Evolutionary conservation across 495 filamentous ascomycete species (phyloP), one percentile per base, ranked within the genome.

Genomic region (Podospora pseudopauciseta): DNA sequence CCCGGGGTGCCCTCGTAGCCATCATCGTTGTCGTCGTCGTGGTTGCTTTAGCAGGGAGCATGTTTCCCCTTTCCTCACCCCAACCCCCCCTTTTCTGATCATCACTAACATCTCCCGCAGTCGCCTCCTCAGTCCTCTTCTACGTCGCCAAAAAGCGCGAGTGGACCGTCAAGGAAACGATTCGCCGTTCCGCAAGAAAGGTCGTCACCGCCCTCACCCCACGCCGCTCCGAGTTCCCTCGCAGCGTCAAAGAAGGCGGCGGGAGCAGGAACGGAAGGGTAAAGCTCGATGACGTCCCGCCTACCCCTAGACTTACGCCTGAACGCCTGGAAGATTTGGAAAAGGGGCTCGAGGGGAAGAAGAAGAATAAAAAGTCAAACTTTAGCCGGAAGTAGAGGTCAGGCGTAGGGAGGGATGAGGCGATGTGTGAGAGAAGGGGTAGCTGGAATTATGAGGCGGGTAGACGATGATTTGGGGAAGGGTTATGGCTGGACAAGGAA

Each of bases 11-110:
- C 2, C 76, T 91, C 65, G 81, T 86, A 56, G 88, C 87, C 19
- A 88, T 91, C 67, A 85, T 89, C 64, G 81, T 88, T 1, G 84
- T 89, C 2, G 86, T 88, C 23, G 82, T 83, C 3, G 68, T 85
- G 26, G 85, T 90, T 11, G 86, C 78, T 23, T 69, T 89, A 9
- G 72, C 85, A 65, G 88, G 88, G 71, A 85, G 86, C 86, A 69
- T 73, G 83, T 80, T 6, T 63, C 26, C 30, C 16, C 27, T 16
- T 34, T 9, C 30, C 1, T 28, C 44, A 26, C 11, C n/a, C 55
- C 32, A 16, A 23, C 13, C 18, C 39, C 23, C 23, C 23, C 23
- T 23, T 23, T 23, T 23, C 23, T 2, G 1, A 5, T 4, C 26
- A 27, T 3, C 20, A 27, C 6, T 54, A 20, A 68, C 54, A 27